Evolutionary conservation across 228 moss, liverwort and hornwort species (phyloP), one percentile per base, ranked within the genome.

Genomic region (Sphagnum fallax): DNA sequence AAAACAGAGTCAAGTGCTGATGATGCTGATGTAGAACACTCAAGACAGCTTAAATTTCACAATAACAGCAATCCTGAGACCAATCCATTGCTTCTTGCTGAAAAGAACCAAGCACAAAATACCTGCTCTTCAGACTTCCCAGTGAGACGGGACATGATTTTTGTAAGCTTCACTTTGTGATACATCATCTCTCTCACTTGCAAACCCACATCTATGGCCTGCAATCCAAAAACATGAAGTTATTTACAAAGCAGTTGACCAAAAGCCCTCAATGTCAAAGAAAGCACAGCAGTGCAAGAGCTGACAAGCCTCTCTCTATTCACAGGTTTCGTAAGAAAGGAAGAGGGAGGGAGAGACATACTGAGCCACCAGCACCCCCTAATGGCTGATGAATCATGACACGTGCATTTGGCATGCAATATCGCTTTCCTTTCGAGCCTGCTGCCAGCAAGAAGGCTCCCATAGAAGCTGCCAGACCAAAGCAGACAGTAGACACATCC

Each of bases 101-200:
- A 32, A 52, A 47, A 68, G 48, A 16, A 48, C 48, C 18, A 67
- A 48, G 18, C 6, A 58, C 12, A 51, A 5, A 11, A 8, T 5
- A 86, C 86, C 86, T 86, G 77, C 59, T 83, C 81, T 69, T 97
- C 93, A 4, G 77, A 70, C 70, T 97, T 88, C 11, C 97, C 97
- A 53, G 97, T 97, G 48, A 97, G 76, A 6, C 93, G 91, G 64
- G 93, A 81, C 93, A 97, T 91, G 16, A 97, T 93, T 79, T 97
- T 97, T 74, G 84, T 78, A 77, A 97, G 70, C 81, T 97, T 97
- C 55, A 51, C 84, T 79, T 97, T 97, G 73, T 93, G 93, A 65
- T 90, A 97, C 97, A 97, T 97, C 97, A 97, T 97, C 84, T 97
- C 97, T 60, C 93, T 75, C 71, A 97, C 97, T 85, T 91, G 91